phyloP scores from a whole-genome alignment of 257 asterid species.

The Jacaranda copaia region DNA sequence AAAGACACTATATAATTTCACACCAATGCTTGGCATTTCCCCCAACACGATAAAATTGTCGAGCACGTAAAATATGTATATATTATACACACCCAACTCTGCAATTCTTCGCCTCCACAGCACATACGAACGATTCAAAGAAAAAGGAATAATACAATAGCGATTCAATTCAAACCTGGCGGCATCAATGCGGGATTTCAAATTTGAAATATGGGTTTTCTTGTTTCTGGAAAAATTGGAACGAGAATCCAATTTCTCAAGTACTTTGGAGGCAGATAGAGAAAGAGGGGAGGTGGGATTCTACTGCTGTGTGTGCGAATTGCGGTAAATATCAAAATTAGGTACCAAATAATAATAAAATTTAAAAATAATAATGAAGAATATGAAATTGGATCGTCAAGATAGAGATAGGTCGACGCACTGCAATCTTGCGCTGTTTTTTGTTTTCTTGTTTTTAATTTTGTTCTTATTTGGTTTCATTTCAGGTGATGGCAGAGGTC shows the following conservation, averaged over 20 bases:
- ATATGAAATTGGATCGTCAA: conserved; percentile 24
- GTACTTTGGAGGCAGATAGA: conserved; percentile 19
- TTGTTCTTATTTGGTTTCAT: conserved; percentile 14
- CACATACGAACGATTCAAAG: conserved; percentile 16
- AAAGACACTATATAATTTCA: conserved; percentile 86
- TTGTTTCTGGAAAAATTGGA: not conserved
- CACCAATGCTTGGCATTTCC: conserved; percentile 95
- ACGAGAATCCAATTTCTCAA: conserved; percentile 3
- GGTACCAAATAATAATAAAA: not conserved
- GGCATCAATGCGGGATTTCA: conserved; percentile 22
- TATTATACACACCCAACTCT: conserved; percentile 12
- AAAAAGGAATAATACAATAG: not conserved
- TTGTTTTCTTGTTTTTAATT: not conserved
- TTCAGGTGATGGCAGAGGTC: conserved; percentile 14
- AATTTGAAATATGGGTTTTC: conserved; percentile 36
- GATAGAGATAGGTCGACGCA: not conserved
- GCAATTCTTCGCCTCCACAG: not conserved
- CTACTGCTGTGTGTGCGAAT: conserved; percentile 1
- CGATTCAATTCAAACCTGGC: conserved; percentile 19
- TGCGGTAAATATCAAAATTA: not conserved
- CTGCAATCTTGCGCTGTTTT: conserved; percentile 18
- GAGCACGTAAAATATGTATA: not conserved
- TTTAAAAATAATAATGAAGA: no score
- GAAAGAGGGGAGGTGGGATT: not conserved
- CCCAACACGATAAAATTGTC: conserved; percentile 8